Base-by-base conservation (phyloP, 1,139 yeast species). In the Barnettozyma hawaiiensis region DNA sequence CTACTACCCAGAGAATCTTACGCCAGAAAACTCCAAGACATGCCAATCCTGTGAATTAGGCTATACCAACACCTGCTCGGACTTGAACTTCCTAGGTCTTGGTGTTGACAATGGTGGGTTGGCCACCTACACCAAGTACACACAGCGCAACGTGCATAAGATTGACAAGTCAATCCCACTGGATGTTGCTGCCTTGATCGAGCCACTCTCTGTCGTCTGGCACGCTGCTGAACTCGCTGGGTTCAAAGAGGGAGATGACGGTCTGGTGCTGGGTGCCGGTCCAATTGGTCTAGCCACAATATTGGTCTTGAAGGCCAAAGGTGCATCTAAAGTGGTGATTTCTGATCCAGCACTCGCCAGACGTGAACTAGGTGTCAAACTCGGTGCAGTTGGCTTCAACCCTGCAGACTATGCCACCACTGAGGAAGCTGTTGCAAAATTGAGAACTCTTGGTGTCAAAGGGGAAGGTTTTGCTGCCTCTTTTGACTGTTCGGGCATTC, bases 401-500 rank as follows among this genome's bases (percentile, higher is more conserved):
- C 82, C 82, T n/a, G 43, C 63, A 7, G 55, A 59, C 22, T 57
- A 62, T 39, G 65, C 67, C 15, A 12, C 37, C 3, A 35, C 9
- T 16, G 65, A 65, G 6, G 66, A 61, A 22, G 61, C 65, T 28
- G 58, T 65, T 2, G 56, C 47, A 1, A 61, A 57, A 18, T 58
- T 76, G 43, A 66, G 65, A 43, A 58, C 60, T 16, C 45, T 73
- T 47, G 68, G 75, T 3, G 69, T 70, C 4, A 72, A 62, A 45
- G 73, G 73, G 15, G 70, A 67, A 50, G 86, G 85, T 2, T 80
- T 74, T 52, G 71, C 75, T 43, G 71, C 70, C 35, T 64, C 79
- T 0, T 80, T 70, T 58, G 86, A 81, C 59, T 77, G 84, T 58
- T 75, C 82, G 0, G 86, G 86, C 24, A 61, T 75, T 21, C 76